A percentile compares a stretch with the other conserved stretches of the same genome.
These are phyloP conservation scores for Periconia sp. DNA, from an alignment of 2,329 filamentous ascomycete species.

Conservation along the genomic window DNA sequence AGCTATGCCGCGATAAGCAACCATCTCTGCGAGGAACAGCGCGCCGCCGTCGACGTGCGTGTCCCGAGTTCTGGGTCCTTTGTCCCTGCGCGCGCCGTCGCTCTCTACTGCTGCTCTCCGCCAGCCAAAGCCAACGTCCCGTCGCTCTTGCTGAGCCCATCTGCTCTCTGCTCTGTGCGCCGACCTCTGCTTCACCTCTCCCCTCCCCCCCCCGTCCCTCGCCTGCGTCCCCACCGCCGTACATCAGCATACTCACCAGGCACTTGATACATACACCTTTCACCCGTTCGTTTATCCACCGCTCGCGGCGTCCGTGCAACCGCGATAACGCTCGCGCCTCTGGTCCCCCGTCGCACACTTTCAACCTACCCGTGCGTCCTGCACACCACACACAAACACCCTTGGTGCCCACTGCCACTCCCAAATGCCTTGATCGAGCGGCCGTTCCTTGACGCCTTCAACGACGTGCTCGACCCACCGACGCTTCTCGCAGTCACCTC, in stretches of 20 bases:
- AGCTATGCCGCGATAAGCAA: too few species aligned
- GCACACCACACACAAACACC: conserved; percentile 32
- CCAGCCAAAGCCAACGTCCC: too few species aligned
- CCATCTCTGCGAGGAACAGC: too few species aligned
- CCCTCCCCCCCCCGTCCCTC: conserved; percentile 10
- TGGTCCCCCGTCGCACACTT: conserved; percentile 36
- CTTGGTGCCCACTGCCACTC: conserved; percentile 40
- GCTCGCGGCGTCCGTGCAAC: conserved; percentile 33
- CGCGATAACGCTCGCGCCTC: conserved; percentile 19
- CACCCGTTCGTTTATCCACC: conserved; percentile 16
- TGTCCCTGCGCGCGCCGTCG: too few species aligned
- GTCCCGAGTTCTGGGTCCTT: too few species aligned
- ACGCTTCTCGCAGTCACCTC: conserved; percentile 21
- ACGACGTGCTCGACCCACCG: conserved; percentile 26
- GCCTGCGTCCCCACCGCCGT: conserved; percentile 13
- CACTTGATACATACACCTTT: too few species aligned
- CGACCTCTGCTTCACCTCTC: background rate
- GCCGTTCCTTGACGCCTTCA: conserved; percentile 29
- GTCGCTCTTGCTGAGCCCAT: too few species aligned
- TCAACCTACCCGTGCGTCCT: conserved; percentile 19
- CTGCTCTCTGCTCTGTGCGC: too few species aligned
- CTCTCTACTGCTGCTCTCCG: too few species aligned
- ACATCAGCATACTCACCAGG: too few species aligned
- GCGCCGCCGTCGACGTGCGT: too few species aligned
- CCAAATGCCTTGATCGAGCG: conserved; percentile 42